phyloP scores from a whole-genome alignment of 192 early-diverging fungal species.

The Linderina pennispora region DNA sequence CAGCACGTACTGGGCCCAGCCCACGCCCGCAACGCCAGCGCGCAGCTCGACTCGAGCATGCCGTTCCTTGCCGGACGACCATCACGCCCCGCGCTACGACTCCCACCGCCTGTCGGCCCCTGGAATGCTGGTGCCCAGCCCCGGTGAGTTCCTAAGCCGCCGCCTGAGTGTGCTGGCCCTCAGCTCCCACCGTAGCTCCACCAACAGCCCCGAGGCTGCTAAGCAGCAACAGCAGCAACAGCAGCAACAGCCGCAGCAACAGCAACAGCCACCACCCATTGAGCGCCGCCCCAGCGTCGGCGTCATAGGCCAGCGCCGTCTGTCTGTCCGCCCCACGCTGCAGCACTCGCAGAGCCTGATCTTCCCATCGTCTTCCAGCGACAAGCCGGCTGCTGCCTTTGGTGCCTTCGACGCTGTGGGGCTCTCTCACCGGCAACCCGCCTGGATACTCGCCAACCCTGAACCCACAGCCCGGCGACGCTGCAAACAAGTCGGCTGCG shows the following conservation, averaged over 20 bases:
- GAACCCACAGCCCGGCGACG: neutral
- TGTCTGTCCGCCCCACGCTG: constrained; percentile 33
- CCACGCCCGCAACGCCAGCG: no score
- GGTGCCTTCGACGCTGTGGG: no score
- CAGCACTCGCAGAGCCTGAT: constrained; percentile 36
- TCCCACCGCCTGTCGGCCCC: no score
- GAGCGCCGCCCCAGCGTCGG: constrained; percentile 40
- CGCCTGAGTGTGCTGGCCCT: constrained; percentile 37
- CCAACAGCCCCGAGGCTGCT: constrained; percentile 1
- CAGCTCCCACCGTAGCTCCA: constrained; percentile 1
- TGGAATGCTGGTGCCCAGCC: constrained; percentile 16
- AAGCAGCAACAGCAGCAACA: constrained; percentile 3
- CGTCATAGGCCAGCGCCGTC: constrained; percentile 45
- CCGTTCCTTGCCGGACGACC: no score
- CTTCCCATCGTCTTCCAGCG: constrained; percentile 16
- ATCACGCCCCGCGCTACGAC: no score
- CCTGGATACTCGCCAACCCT: constrained; percentile 2
- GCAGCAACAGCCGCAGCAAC: neutral
- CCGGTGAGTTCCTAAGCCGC: constrained; percentile 38
- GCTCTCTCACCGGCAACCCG: no score
- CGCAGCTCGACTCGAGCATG: no score
- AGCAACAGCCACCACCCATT: constrained; percentile 4
- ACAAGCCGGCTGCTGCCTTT: constrained; percentile 1
- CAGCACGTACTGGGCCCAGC: no score
- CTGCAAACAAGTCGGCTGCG: constrained; percentile 3